Conservation (phyloP, 2,329 filamentous ascomycete genomes). For the Neocucurbitaria cava region DNA sequence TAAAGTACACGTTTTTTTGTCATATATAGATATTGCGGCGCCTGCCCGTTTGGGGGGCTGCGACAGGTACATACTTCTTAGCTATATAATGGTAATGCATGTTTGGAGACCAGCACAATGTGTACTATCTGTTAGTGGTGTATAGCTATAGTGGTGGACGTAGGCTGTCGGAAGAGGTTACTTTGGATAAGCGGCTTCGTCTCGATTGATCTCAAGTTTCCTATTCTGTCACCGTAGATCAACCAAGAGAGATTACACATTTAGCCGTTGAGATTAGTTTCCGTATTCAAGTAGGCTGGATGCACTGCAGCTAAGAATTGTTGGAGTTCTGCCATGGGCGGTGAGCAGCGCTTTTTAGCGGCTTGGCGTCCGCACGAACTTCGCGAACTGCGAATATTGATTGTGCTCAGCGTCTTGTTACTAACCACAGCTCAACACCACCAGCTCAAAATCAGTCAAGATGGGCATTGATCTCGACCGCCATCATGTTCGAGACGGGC, state of each 20-base stretch:
- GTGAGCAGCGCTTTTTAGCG: conserved; percentile 12
- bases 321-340: conserved; percentile 14
- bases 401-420: conserved; percentile 20
- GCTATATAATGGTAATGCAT: conserved; percentile 46
- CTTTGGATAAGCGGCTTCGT: background rate
- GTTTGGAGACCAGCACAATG: background rate
- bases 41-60: conserved; percentile 15
- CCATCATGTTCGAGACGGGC: conserved; percentile 70
- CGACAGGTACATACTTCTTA: conserved; percentile 32
- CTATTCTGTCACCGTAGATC: too few relatives aligned
- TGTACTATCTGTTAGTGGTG: background rate
- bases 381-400: conserved; percentile 27
- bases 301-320: background rate
- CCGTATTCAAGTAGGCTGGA: too few relatives aligned
- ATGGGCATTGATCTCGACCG: conserved; percentile 58
- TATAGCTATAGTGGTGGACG: background rate
- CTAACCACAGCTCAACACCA: conserved; percentile 44
- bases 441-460: conserved; percentile 44
- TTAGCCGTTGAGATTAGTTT: too few relatives aligned
- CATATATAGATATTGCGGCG: conserved; percentile 40
- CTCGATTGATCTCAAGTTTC: too few relatives aligned
- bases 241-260: too few relatives aligned
- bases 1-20: conserved; percentile 39
- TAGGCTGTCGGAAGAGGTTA: too few relatives aligned
- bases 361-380: conserved; percentile 20